Evolutionary conservation across 1,284 basidiomycete genomes (phyloP), one percentile per base, ranked within the genome.

Genomic region (Trametes pubescens): DNA sequence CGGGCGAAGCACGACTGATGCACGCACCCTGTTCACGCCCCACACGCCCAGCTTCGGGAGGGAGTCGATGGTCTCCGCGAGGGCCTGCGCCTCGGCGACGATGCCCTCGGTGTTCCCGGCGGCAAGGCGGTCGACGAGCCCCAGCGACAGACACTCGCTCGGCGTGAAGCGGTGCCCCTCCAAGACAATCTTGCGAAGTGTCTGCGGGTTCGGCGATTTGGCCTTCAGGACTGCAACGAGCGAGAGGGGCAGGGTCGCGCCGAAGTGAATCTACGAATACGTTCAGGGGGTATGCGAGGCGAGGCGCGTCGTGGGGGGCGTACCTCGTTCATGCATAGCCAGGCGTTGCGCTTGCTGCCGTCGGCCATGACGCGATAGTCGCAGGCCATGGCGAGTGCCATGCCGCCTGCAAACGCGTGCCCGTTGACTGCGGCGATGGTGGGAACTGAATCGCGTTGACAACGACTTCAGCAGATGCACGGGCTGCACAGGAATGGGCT

Each of bases 311-410:
- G 40, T 11, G 26, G 4, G 16, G 8, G 10, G 16, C 51, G 66
- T 66, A 93, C 92, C 80, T 98, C 96, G 75, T 98, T 98, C 95
- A 98, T 97, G 75, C 88, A 94, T 63, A 95, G 79, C 89, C 93
- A 96, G 11, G 92, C 91, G 67, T 88, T 86, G 52, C 89, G 88
- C 73, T 86, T 88, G 70, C 84, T 90, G 21, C 88, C 91, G 67
- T 93, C 91, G 24, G 86, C 91, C 90, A 97, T 96, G 61, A 98
- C 84, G 37, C 96, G 87, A 78, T 94, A 97, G 76, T 98, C 96
- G 75, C 95, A 97, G 4, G 84, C 85, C 56, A 96, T 79, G 1
- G 92, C 86, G 24, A 97, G 80, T 71, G 94, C 88, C 74, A 94
- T 89, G 18, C 89, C 96, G 13, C 85, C 96, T 2, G 96, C 96